These are phyloP conservation scores for Nannochloropsis gaditana DNA, from an alignment of 108 stramenopile species.

Conservation along the genomic window DNA sequence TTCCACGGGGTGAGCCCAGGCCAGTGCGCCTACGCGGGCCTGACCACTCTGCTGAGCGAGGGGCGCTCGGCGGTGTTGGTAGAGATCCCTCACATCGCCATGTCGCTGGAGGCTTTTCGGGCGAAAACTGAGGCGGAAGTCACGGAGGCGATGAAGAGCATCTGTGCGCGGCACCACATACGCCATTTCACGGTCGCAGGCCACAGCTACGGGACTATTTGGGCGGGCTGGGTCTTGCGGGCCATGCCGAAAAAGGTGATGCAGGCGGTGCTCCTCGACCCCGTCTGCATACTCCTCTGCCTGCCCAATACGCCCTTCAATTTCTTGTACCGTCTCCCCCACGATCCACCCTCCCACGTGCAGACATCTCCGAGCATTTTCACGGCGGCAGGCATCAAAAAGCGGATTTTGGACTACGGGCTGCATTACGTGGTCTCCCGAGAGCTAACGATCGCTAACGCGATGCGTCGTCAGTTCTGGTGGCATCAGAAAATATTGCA, in stretches of 20 bases:
- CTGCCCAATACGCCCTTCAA: constrained; percentile 17
- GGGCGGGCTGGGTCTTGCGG: background rate
- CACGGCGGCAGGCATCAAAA: constrained; percentile 13
- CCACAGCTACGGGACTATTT: background rate
- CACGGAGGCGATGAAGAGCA: background rate
- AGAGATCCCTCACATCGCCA: constrained; percentile 8
- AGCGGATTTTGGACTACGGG: constrained; percentile 10
- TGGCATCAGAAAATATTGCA: constrained; percentile 17
- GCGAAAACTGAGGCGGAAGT: background rate
- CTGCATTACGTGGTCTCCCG: constrained; percentile 2
- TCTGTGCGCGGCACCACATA: background rate
- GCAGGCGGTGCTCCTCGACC: constrained; percentile 13
- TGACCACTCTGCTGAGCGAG: constrained; percentile 20
- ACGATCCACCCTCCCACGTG: background rate
- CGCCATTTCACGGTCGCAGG: background rate
- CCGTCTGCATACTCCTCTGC: constrained; percentile 12
- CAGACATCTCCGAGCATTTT: background rate
- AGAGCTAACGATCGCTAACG: constrained; percentile 10
- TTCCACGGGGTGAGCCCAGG: background rate
- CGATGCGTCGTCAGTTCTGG: background rate
- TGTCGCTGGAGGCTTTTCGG: constrained; percentile 12
- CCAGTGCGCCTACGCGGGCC: background rate
- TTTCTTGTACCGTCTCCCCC: background rate
- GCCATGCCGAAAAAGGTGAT: background rate
- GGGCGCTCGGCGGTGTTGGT: constrained; percentile 4